Evolutionary conservation across 176 grass and related monocot species (phyloP).

Genomic region (Lolium multiflorum): DNA sequence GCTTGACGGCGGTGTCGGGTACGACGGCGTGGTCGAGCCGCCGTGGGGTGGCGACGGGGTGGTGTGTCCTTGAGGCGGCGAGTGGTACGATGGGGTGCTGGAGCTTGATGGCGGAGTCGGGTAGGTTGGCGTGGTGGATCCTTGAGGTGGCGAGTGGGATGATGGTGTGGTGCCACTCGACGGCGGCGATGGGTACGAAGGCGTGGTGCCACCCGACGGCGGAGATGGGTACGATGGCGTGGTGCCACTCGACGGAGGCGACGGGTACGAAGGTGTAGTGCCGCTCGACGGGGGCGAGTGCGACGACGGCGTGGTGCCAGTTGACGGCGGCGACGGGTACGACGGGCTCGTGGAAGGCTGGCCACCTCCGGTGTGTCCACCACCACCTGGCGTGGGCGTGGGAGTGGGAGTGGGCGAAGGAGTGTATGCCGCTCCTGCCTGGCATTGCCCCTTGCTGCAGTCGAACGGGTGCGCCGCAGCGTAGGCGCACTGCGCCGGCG

Average conservation of each 20-base stretch:
- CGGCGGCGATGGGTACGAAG: slow-evolving; percentile 35
- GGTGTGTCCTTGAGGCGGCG: neutral
- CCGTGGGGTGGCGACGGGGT: no score
- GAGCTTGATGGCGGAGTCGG: neutral
- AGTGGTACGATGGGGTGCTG: slow-evolving; percentile 19
- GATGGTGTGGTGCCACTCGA: neutral
- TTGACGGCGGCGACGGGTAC: slow-evolving; percentile 31
- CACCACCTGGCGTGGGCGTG: slow-evolving; percentile 4
- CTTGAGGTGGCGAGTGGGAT: slow-evolving; percentile 27
- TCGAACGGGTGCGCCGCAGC: slow-evolving; percentile 64
- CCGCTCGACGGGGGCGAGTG: slow-evolving; percentile 6
- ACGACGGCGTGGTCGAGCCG: slow-evolving; percentile 31
- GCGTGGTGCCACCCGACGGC: neutral
- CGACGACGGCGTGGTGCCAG: neutral
- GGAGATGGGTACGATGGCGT: neutral
- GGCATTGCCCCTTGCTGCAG: slow-evolving; percentile 81
- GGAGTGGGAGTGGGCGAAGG: neutral
- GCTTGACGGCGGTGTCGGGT: slow-evolving; percentile 20
- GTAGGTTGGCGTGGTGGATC: slow-evolving; percentile 2
- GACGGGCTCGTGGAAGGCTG: slow-evolving; percentile 9
- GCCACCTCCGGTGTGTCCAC: neutral
- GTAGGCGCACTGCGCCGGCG: slow-evolving; percentile 56
- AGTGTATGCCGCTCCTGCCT: slow-evolving; percentile 11
- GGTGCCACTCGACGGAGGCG: slow-evolving; percentile 12
- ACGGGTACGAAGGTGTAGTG: neutral